phyloP scores from a whole-genome alignment of 2,329 filamentous ascomycete genomes.

The Fusarium mangiferae region DNA sequence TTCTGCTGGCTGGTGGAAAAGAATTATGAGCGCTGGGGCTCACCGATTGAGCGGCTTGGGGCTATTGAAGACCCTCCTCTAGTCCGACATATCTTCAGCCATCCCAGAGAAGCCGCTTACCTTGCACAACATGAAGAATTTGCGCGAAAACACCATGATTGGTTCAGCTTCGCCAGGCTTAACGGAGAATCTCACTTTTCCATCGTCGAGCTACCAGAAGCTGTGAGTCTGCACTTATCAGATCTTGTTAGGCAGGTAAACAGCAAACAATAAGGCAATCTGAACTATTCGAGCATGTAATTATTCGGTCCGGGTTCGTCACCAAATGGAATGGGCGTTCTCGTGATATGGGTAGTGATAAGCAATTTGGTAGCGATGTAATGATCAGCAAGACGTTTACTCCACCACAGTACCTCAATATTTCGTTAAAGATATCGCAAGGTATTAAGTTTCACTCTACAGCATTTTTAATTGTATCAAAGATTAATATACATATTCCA shows the following conservation, averaged over 20 bases:
- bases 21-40: background rate
- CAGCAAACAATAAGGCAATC: accelerated
- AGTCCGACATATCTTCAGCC: background rate
- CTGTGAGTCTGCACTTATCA: background rate
- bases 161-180: background rate
- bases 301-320: background rate
- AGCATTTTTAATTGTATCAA: too few relatives aligned
- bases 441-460: too few relatives aligned
- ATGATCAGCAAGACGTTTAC: too few relatives aligned
- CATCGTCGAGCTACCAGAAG: background rate
- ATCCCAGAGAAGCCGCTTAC: background rate
- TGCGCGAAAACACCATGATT: background rate
- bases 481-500: accelerated
- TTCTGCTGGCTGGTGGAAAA: background rate
- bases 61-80: background rate
- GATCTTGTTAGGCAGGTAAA: background rate
- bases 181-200: background rate
- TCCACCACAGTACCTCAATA: too few relatives aligned
- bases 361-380: too few relatives aligned
- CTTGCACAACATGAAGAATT: background rate
- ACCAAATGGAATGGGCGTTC: accelerated
- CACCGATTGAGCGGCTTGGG: background rate
- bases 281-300: too few relatives aligned
- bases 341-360: too few relatives aligned
- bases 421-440: too few relatives aligned